phyloP scores from a whole-genome alignment of 1,284 basidiomycete genomes.

The Fomitiporia mediterranea region DNA sequence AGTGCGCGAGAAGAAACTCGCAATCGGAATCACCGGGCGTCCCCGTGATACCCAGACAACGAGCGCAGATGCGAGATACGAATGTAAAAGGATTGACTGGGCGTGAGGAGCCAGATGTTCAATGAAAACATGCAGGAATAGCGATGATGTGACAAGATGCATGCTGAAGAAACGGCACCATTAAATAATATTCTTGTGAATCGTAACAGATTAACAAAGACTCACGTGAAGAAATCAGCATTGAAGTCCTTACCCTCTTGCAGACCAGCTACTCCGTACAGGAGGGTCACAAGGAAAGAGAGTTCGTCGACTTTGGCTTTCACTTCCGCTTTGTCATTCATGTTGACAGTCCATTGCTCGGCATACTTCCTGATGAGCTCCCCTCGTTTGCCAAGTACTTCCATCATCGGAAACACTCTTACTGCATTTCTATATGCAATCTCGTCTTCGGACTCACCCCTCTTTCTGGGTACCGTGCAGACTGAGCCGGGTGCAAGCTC shows the following conservation, averaged over 20 bases:
- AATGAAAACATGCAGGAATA: slow-evolving; percentile 38
- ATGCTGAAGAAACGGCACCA: too few relatives aligned
- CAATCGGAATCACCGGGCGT: slow-evolving; percentile 33
- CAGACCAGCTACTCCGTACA: slow-evolving; percentile 42
- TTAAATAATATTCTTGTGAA: too few relatives aligned
- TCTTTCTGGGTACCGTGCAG: background rate
- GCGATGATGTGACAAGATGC: slow-evolving; percentile 43
- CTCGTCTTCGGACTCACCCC: slow-evolving; percentile 19
- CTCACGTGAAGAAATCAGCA: slow-evolving; percentile 24
- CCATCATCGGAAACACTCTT: slow-evolving; percentile 19
- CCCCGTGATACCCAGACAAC: slow-evolving; percentile 37
- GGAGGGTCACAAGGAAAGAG: slow-evolving; percentile 35
- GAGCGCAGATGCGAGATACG: slow-evolving; percentile 36
- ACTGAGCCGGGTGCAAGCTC: slow-evolving; percentile 27
- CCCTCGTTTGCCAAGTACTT: slow-evolving; percentile 34
- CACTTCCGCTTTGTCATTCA: slow-evolving; percentile 28
- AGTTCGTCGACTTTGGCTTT: slow-evolving; percentile 37
- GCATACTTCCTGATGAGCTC: slow-evolving; percentile 40
- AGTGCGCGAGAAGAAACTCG: slow-evolving; percentile 32
- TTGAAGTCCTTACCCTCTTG: slow-evolving; percentile 22
- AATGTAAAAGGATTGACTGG: slow-evolving; percentile 34
- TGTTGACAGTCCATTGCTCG: slow-evolving; percentile 40
- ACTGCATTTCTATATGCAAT: slow-evolving; percentile 21
- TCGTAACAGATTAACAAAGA: background rate
- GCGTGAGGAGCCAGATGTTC: slow-evolving; percentile 26